These are phyloP conservation scores for Tulasnella calospora DNA, from an alignment of 768 basidiomycete genomes.

Conservation along the genomic window DNA sequence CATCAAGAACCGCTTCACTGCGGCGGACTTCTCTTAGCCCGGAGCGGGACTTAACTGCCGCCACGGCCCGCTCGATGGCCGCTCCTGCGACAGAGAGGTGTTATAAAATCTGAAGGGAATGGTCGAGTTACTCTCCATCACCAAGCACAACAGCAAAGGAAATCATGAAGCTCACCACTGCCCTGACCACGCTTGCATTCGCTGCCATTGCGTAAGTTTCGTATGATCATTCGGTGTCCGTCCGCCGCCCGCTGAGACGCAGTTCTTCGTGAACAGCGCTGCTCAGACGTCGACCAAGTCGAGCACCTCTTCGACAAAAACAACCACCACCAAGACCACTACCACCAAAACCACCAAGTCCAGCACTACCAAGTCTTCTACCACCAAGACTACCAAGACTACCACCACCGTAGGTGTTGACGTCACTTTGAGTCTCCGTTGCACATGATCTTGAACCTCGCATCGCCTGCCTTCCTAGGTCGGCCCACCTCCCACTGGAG, in stretches of 20 bases:
- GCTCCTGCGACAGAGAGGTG: neutral
- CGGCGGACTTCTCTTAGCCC: neutral
- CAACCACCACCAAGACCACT: no score
- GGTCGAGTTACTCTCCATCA: neutral
- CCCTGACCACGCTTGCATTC: neutral
- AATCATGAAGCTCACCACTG: neutral
- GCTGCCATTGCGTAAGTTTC: neutral
- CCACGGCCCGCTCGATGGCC: neutral
- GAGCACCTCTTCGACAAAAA: no score
- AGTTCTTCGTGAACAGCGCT: neutral
- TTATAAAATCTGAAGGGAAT: neutral
- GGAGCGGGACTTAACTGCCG: neutral
- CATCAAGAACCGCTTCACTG: neutral
- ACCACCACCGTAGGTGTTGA: no score
- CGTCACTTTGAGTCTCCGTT: no score
- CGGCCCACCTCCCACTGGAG: neutral
- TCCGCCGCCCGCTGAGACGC: neutral
- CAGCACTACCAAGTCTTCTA: no score
- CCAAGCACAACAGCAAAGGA: neutral
- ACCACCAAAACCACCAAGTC: no score
- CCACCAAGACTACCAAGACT: no score
- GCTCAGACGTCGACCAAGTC: neutral
- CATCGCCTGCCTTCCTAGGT: no score
- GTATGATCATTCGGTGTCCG: neutral
- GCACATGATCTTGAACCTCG: no score